phyloP scores from a whole-genome alignment of 345 rosid genomes.

The Heritiera fomes region DNA sequence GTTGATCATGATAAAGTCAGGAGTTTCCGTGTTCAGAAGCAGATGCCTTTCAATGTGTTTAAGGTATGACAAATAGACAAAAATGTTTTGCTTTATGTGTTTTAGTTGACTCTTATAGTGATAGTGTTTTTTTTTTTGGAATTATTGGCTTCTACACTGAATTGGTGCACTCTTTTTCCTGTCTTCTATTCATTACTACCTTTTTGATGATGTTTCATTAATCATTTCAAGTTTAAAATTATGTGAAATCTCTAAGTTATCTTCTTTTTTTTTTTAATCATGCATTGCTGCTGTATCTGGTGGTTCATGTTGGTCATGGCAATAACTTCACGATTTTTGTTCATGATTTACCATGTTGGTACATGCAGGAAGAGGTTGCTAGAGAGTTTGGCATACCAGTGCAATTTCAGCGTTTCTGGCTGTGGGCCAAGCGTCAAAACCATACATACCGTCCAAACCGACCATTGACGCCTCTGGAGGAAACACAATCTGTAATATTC shows the following conservation, averaged over 20 bases:
- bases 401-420: conserved; percentile 90
- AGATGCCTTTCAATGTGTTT: conserved; percentile 67
- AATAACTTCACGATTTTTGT: neutral
- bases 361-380: conserved; percentile 85
- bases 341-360: conserved; percentile 12
- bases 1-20: conserved; percentile 94
- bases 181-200: neutral
- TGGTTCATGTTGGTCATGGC: neutral
- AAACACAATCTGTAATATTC: conserved; percentile 65
- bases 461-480: conserved; percentile 75
- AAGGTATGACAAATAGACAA: conserved; percentile 51
- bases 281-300: neutral
- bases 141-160: neutral
- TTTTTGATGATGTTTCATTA: neutral
- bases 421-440: conserved; percentile 95
- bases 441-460: conserved; percentile 92
- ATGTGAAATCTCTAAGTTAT: neutral
- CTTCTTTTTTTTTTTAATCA: neutral
- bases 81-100: neutral
- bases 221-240: neutral
- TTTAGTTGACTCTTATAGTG: neutral
- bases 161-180: neutral
- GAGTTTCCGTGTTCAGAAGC: conserved; percentile 87
- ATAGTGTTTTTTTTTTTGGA: neutral
- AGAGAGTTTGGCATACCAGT: conserved; percentile 86